These are phyloP conservation scores for Apophysomyces sp. DNA, from an alignment of 371 early-diverging fungal species.

Conservation along the genomic window DNA sequence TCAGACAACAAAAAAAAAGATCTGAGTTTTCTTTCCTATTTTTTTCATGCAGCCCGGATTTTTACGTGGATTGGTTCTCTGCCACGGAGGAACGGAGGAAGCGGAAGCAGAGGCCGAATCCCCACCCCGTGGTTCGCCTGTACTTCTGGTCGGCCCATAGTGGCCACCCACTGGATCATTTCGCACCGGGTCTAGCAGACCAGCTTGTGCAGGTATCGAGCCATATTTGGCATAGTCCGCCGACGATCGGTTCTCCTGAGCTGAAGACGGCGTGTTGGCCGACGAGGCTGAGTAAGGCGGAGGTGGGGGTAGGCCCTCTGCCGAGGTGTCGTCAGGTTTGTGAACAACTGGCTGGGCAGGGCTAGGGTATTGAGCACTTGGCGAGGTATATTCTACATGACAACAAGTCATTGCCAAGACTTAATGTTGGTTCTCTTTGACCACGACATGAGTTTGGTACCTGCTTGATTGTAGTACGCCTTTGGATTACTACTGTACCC, in stretches of 20 bases:
- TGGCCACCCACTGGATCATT: background rate
- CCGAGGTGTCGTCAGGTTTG: background rate
- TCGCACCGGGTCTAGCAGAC: background rate
- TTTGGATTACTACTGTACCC: conserved; percentile 11
- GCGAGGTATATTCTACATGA: background rate
- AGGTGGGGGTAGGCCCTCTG: background rate
- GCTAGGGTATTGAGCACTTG: background rate
- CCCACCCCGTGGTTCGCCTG: background rate
- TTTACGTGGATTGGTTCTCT: background rate
- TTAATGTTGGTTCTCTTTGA: background rate
- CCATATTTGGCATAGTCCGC: background rate
- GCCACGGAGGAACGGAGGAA: background rate
- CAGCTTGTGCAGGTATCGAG: background rate
- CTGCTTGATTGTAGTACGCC: conserved; percentile 19
- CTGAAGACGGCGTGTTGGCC: background rate
- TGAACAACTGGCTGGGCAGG: background rate
- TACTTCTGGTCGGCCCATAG: background rate
- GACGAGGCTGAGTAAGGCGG: background rate
- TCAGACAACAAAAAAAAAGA: background rate
- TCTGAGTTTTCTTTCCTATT: background rate
- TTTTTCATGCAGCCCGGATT: background rate
- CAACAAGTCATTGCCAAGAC: background rate
- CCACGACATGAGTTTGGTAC: background rate
- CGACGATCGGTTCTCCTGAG: background rate
- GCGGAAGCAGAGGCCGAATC: too few species aligned